Percentiles rank a stretch among this genome's conserved stretches.
phyloP scores from a whole-genome alignment of 164 flowering plant species.

The Chloranthus sessilifolius region DNA sequence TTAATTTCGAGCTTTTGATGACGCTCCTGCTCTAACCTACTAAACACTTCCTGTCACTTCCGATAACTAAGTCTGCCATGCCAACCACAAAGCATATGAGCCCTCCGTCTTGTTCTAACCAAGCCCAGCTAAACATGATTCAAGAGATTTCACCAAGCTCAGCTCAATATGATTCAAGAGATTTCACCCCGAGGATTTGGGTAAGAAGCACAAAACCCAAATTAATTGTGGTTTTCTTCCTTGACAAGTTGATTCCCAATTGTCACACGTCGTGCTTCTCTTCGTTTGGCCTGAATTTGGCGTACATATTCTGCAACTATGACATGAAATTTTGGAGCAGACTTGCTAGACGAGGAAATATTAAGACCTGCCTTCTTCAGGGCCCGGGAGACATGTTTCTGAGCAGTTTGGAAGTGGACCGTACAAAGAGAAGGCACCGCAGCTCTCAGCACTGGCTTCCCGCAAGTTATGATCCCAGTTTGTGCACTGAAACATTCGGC shows the following conservation, averaged over 20 bases:
- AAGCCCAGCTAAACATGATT: too few relatives aligned
- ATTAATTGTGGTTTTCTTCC: conserved; percentile 28
- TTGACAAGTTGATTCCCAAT: conserved; percentile 16
- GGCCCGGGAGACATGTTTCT: conserved; percentile 46
- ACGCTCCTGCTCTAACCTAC: too few relatives aligned
- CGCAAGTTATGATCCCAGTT: conserved; percentile 49
- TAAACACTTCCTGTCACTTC: too few relatives aligned
- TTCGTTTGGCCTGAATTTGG: conserved; percentile 64
- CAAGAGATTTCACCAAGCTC: too few relatives aligned
- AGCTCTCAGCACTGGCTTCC: conserved; percentile 61
- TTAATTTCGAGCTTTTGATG: too few relatives aligned
- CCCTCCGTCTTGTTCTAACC: too few relatives aligned
- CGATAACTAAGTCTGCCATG: too few relatives aligned
- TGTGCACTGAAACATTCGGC: conserved; percentile 34
- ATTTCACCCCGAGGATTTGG: background rate
- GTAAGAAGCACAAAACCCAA: background rate
- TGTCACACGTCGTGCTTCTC: conserved; percentile 25
- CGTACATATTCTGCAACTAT: conserved; percentile 65
- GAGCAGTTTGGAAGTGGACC: conserved; percentile 53
- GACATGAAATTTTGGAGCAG: conserved; percentile 69
- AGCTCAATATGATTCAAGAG: background rate
- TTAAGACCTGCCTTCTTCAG: conserved; percentile 74
- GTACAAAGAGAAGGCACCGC: conserved; percentile 54
- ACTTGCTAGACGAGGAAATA: conserved; percentile 47
- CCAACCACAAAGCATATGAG: too few relatives aligned